Base-by-base conservation (phyloP, 2,329 filamentous ascomycete species). In the Xylaria arbuscula region DNA sequence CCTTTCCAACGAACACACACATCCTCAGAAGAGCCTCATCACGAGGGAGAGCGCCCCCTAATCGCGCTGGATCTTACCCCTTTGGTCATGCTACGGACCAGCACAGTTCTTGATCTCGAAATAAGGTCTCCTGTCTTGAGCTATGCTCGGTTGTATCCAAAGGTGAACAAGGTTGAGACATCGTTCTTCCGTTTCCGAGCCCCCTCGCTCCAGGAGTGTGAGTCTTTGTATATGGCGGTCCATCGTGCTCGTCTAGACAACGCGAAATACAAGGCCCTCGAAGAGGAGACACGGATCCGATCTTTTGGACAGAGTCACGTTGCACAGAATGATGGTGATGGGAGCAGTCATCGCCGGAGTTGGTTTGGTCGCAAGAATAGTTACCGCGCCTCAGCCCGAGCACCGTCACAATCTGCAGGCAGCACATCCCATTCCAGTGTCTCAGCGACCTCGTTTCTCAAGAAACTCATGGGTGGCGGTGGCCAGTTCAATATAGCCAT, bases 211-310 rank as follows among this genome's bases (percentile, higher is more conserved):
- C 86, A 89, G 51, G 95, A 98, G 70, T 97, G 94, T 76, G 90
- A 92, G 72, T 86, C 88, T 42, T 85, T 99, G 4, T 99, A 98
- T 80, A 88, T 88, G 76, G 88, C 95, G 51, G 94, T 98, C 70
- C 97, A 98, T 80, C 87, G 92, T 69, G 90, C 94, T 22, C 92
- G 96, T 56, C 92, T 97, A 78, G 93, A 97, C 81, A 98, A 98
- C 78, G 91, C 93, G 62, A 95, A 94, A 63, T 98, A 95, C 81
- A 94, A 87, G 65, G 84, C 88, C 56, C 83, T 91, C 19, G 87
- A 89, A 73, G 86, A 90, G 70, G 88, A 90, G 72, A 92, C 84
- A 78, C 90, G 79, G 73, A 94, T 84, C 87, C 93, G 85, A 86
- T 92, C 83, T 82, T 97, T 85, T 83, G 93, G 85, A 72, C 90